Evolutionary conservation across 176 grass and related monocot genomes (phyloP), one percentile per base, ranked within the genome.

Genomic region (Pontederia paniculata): DNA sequence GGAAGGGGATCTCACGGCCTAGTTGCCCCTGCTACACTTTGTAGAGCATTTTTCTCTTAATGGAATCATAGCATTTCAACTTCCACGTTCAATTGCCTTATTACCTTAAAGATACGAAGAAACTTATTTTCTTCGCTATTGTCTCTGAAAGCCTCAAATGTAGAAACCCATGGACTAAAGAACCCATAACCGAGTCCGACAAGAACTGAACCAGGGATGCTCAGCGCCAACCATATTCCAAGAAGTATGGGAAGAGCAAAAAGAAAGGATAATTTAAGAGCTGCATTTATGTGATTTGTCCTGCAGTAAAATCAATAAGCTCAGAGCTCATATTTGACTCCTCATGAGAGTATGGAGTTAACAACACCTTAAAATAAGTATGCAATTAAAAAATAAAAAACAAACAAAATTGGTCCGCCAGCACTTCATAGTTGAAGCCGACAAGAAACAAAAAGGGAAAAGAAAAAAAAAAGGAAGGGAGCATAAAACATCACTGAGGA

Each of bases 101-200:
- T 72, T 89, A 95, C 89, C 81, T 80, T 58, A 80, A 89, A 55
- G 67, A 65, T 78, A 23, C 85, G 89, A 9, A 95, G 5, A 31
- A 89, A 83, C 69, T 89, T 95, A 70, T 95, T 72, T 43, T 48
- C 15, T 73, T 89, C 84, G 63, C 50, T 82, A 22, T 89, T 81
- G 76, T 86, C 69, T 63, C 89, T 62, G 82, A 95, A 95, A 56
- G 89, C 89, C 78, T 95, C 89, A 57, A 95, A 95, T 64, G 89
- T 95, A 53, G 89, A 86, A 62, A 95, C 70, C 89, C 89, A 95
- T 1, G 89, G 89, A 62, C 84, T 86, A 70, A 89, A 82, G 73
- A 95, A 85, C 58, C 89, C 89, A 48, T 85, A 95, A 17, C 89
- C 89, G 31, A 95, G 61, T 8, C 81, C 89, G 48, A 95, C 81